Percentiles rank a stretch among this genome's conserved stretches.
Evolutionary conservation across 129 eudicot genomes (phyloP).

Genomic region (Pittosporum tobira): DNA sequence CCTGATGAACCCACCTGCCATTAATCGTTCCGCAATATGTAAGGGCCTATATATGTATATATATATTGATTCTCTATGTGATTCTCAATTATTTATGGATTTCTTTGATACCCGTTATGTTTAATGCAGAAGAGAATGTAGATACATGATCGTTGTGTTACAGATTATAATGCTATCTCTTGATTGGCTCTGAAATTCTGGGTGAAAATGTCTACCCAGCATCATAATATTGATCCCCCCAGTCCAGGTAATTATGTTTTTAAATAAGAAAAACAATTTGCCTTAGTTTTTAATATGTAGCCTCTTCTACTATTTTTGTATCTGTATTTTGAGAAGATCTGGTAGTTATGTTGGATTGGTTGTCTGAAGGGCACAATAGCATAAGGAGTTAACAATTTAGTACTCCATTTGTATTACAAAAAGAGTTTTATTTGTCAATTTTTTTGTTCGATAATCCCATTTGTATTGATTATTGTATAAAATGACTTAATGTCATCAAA

Average conservation of each 20-base stretch:
- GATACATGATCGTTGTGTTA: neutral
- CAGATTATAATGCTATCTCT: neutral
- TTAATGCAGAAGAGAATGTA: neutral
- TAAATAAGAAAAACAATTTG: neutral
- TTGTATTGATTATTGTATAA: too few species aligned
- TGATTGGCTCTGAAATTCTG: neutral
- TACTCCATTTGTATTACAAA: too few species aligned
- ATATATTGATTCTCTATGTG: too few species aligned
- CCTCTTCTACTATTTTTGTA: neutral
- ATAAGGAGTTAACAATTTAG: too few species aligned
- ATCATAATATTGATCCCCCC: conserved; percentile 1
- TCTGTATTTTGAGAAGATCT: neutral
- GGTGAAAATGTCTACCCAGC: conserved; percentile 19
- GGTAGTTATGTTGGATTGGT: neutral
- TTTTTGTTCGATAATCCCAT: too few species aligned
- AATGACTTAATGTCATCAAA: too few species aligned
- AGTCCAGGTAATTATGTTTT: conserved; percentile 8
- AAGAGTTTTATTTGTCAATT: too few species aligned
- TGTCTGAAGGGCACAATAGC: neutral
- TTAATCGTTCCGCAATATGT: neutral
- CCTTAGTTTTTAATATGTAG: neutral
- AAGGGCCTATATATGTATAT: neutral
- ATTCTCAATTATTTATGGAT: neutral
- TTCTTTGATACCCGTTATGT: neutral
- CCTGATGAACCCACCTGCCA: neutral